Base-by-base conservation (phyloP, 768 basidiomycete genomes). In the Lactifluus piperatus region DNA sequence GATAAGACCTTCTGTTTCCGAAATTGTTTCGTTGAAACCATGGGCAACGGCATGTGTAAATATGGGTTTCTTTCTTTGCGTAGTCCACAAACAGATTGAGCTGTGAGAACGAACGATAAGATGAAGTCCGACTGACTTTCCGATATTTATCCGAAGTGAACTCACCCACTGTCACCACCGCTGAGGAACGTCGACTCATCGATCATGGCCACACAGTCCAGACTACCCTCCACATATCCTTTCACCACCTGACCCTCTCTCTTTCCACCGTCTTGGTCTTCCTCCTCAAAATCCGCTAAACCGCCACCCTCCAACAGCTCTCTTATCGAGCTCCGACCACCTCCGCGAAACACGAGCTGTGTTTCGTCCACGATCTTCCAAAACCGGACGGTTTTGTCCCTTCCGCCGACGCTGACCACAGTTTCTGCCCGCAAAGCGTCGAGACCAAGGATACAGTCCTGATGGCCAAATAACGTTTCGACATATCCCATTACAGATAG, bases 281-380 rank as follows among this genome's bases (percentile, higher is more conserved):
- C 73, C n/a, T 77, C 79, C 34, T 81, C 80, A 50, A 79, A 79
- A 41, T 81, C 83, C n/a, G 79, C 83, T 27, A 79, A 74, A 32
- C 85, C 74, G 13, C 83, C 84, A 1, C 91, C 89, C 63, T 95
- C 94, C 27, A 94, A 68, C 8, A 91, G 81, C 68, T 92, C 88
- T 54, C 88, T 76, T 64, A 91, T 77, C 36, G 80, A 80, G 72
- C 87, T 94, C 65, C 82, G 79, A 5, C 88, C 93, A n/a, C 97
- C 97, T 26, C 95, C 97, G 37, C 97, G 82, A 68, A 98, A 97
- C 7, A 99, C 94, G 26, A 99, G 77, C 68, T 98, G 95, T 13
- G 81, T 91, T 72, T 97, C 94, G 54, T 99, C 95, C 37, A 84
- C 83, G 52, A 98, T 88, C 74, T 97, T 97, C 95, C 95, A 99